Evolutionary conservation across 768 basidiomycete species (phyloP).

Genomic region (Leccinum subgranulosum): DNA sequence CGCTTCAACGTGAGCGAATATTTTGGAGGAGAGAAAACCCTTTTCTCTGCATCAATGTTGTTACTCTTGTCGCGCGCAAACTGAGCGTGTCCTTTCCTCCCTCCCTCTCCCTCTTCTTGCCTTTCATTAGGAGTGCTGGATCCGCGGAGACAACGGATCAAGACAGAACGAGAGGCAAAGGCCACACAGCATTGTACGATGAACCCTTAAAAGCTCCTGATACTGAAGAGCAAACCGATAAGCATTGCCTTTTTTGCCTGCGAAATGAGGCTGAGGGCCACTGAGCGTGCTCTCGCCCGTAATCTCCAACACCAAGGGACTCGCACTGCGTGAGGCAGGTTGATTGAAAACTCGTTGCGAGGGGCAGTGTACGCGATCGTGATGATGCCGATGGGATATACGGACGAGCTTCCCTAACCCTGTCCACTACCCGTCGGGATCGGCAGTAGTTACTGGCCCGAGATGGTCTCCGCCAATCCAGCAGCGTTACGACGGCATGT

Average conservation of each 20-base stretch:
- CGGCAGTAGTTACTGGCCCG: neutral
- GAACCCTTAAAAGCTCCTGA: neutral
- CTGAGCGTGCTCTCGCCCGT: neutral
- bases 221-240: neutral
- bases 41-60: neutral
- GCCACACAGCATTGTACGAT: neutral
- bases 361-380: neutral
- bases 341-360: neutral
- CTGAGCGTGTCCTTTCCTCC: neutral
- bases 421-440: neutral
- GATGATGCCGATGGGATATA: neutral
- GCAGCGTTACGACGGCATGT: neutral
- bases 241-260: neutral
- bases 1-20: neutral
- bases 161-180: neutral
- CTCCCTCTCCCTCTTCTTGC: too few relatives aligned
- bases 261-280: neutral
- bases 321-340: neutral
- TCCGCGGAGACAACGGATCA: neutral
- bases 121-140: neutral
- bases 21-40: neutral
- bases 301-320: neutral
- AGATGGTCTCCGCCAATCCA: neutral
- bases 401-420: neutral
- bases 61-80: neutral